Evolutionary conservation across 164 flowering plant species (phyloP).

Genomic region (Berberis thunbergii): DNA sequence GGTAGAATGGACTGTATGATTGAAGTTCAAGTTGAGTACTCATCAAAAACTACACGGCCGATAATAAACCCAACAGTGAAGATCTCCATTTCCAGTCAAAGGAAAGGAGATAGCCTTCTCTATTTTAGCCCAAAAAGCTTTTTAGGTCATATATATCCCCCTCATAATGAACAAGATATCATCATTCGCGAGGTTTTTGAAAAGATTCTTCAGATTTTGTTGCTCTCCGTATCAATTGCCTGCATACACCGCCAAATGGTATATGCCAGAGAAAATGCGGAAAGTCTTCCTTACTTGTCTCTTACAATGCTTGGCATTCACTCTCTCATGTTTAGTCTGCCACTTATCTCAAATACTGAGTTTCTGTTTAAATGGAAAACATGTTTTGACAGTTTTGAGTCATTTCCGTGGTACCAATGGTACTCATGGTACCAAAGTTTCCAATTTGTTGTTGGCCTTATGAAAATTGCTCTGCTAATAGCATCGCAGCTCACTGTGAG

Average conservation of each 20-base stretch:
- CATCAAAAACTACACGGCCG: background rate
- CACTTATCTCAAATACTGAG: background rate
- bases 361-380: background rate
- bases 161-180: background rate
- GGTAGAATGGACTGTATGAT: background rate
- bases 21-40: background rate
- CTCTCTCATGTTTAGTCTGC: background rate
- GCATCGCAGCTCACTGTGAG: background rate
- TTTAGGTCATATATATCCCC: background rate
- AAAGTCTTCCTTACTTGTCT: background rate
- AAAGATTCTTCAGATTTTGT: background rate
- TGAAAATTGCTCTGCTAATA: background rate
- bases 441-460: background rate
- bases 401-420: conserved; percentile 26
- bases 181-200: background rate
- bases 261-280: background rate
- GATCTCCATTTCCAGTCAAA: background rate
- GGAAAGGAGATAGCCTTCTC: background rate
- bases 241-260: background rate
- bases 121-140: background rate
- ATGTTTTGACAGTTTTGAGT: background rate
- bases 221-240: background rate
- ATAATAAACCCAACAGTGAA: background rate
- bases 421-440: background rate
- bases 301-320: background rate